Evolutionary conservation across 805 yeast genomes (phyloP).

Genomic region (Hanseniaspora occidentalis): DNA sequence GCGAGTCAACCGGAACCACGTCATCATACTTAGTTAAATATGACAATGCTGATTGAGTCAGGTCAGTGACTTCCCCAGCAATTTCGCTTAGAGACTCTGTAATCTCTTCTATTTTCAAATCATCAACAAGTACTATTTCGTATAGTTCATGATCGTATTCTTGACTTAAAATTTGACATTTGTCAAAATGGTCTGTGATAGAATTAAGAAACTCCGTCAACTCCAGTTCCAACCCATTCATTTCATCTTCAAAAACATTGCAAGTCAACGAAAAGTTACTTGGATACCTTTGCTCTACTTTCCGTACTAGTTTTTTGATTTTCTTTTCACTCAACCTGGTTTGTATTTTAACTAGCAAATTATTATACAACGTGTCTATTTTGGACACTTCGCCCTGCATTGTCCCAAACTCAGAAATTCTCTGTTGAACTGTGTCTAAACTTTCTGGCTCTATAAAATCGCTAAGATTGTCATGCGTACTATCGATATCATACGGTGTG

Average conservation of each 20-base stretch:
- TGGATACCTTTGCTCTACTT: conserved; percentile 14
- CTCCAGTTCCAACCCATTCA: conserved; percentile 45
- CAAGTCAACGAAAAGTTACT: conserved; percentile 13
- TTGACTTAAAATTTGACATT: conserved; percentile 35
- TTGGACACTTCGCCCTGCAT: conserved; percentile 18
- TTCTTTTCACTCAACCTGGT: conserved; percentile 15
- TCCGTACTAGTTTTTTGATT: conserved; percentile 11
- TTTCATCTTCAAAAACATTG: conserved; percentile 35
- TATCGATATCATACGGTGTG: conserved; percentile 26
- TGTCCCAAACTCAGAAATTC: conserved; percentile 24
- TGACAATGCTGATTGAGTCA: conserved; percentile 16
- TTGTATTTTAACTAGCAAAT: conserved; percentile 20
- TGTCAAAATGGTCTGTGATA: conserved; percentile 74
- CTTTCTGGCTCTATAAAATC: conserved; percentile 37
- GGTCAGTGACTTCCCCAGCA: conserved; percentile 17
- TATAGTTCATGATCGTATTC: conserved; percentile 29
- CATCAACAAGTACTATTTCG: conserved; percentile 39
- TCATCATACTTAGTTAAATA: conserved; percentile 23
- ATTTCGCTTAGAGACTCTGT: conserved; percentile 33
- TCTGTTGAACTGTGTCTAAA: conserved; percentile 16
- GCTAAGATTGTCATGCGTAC: conserved; percentile 22
- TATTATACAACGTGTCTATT: conserved; percentile 20
- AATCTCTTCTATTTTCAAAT: conserved; percentile 45
- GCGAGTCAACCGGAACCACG: conserved; percentile 11
- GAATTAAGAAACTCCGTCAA: conserved; percentile 58